A percentile compares a stretch with the other conserved stretches of the same genome.
These are phyloP conservation scores for Thraustochytrium sp. DNA, from an alignment of 352 stramenopile genomes.

Conservation along the genomic window DNA sequence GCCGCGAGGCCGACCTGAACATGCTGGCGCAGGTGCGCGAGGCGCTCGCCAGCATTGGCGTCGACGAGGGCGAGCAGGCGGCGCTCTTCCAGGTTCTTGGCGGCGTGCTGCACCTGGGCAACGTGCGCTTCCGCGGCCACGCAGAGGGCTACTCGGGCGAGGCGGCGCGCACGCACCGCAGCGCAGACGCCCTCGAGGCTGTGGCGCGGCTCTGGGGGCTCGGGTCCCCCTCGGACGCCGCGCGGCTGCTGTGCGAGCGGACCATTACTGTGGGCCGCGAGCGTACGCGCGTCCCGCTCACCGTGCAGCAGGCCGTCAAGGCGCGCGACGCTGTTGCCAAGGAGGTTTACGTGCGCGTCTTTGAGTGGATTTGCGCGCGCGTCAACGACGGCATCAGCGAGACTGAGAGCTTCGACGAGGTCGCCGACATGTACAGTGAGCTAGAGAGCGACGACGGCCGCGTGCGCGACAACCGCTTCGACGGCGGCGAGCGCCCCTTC, in stretches of 20 bases:
- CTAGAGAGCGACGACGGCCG: not conserved
- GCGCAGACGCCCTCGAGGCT: not conserved
- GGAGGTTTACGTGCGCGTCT: conserved; percentile 88
- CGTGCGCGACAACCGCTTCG: not conserved
- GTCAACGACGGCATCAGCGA: too few relatives aligned
- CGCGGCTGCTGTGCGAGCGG: not conserved
- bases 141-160: conserved; percentile 54
- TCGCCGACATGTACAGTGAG: not conserved
- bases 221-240: not conserved
- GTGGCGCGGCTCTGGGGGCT: not conserved
- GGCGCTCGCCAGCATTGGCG: not conserved
- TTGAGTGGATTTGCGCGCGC: conserved; percentile 81
- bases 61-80: conserved; percentile 71
- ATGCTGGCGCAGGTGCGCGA: not conserved
- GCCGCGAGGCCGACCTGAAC: not conserved
- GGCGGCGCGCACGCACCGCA: not conserved
- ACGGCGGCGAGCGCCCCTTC: conserved; percentile 72
- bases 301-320: not conserved
- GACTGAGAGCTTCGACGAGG: not conserved
- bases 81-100: conserved; percentile 81
- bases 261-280: not conserved
- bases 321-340: conserved; percentile 64
- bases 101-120: conserved; percentile 85
- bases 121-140: conserved; percentile 77
- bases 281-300: not conserved